Evolutionary conservation across 169 alveolate species (phyloP).

Genomic region (Blepharisma undulans): DNA sequence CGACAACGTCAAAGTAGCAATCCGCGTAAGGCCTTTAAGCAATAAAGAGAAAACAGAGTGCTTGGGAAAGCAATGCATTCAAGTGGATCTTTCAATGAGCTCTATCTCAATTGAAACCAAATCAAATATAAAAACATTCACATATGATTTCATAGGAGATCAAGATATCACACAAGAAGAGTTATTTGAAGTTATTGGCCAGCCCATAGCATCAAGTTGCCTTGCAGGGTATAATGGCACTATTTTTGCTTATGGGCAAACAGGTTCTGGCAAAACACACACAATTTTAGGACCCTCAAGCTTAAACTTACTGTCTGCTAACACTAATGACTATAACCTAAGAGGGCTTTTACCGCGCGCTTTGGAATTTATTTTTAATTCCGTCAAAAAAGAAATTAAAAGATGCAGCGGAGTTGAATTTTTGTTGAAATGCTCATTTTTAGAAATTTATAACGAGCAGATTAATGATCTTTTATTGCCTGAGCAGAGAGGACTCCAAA

Average conservation of each 20-base stretch:
- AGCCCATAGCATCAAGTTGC: constrained; percentile 38
- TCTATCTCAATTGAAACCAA: background rate
- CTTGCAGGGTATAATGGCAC: constrained; percentile 67
- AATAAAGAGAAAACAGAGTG: background rate
- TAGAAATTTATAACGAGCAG: constrained; percentile 85
- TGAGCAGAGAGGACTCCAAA: constrained; percentile 59
- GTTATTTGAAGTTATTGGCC: constrained; percentile 36
- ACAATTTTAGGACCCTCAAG: constrained; percentile 66
- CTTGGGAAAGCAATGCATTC: background rate
- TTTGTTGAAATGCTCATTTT: constrained; percentile 55
- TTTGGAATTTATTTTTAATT: constrained; percentile 43
- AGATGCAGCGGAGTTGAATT: constrained; percentile 26
- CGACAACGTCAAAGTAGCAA: constrained; percentile 36
- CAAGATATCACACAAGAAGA: constrained; percentile 28
- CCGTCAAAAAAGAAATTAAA: constrained; percentile 50
- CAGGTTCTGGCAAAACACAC: constrained; percentile 75
- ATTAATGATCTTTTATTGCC: constrained; percentile 77
- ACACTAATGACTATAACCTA: constrained; percentile 15
- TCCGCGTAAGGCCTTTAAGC: constrained; percentile 31
- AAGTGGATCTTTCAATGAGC: background rate
- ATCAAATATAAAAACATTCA: constrained; percentile 23
- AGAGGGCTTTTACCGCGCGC: constrained; percentile 43
- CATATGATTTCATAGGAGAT: constrained; percentile 39
- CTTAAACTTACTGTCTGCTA: background rate
- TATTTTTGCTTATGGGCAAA: constrained; percentile 74